phyloP scores from a whole-genome alignment of 176 grass and related monocot genomes.

The Neostapfia colusana region DNA sequence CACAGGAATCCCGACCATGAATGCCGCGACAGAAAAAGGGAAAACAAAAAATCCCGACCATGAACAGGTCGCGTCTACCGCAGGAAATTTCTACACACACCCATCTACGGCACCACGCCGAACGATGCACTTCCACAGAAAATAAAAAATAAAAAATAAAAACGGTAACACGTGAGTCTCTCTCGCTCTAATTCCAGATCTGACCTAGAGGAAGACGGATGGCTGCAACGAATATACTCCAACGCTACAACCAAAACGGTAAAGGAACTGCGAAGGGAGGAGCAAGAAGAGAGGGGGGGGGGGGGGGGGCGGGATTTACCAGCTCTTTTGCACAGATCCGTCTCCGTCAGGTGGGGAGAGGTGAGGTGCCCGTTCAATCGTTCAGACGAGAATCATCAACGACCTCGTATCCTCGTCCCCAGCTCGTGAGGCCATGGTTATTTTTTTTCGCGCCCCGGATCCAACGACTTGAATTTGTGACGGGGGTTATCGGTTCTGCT shows the following conservation, averaged over 20 bases:
- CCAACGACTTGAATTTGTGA: too few species aligned
- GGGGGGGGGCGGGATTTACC: too few species aligned
- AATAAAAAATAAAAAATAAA: too few species aligned
- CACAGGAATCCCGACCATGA: background rate
- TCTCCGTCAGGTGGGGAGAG: too few species aligned
- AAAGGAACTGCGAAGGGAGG: background rate
- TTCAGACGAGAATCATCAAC: too few species aligned
- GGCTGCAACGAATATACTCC: background rate
- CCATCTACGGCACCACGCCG: background rate
- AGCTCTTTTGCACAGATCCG: too few species aligned
- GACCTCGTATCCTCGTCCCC: too few species aligned
- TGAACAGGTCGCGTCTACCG: background rate
- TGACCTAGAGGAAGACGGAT: background rate
- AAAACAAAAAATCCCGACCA: background rate
- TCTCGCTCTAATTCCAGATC: background rate
- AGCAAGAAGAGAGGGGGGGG: constrained; percentile 33
- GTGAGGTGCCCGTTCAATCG: too few species aligned
- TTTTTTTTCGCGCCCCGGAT: too few species aligned
- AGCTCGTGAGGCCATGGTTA: too few species aligned
- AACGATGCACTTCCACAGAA: background rate
- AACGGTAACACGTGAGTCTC: background rate
- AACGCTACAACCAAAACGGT: background rate
- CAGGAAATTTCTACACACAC: background rate
- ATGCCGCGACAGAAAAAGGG: background rate
- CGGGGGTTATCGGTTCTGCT: too few species aligned